Percentiles rank a stretch among this genome's conserved stretches.
phyloP scores from a whole-genome alignment of 495 filamentous ascomycete species.

The Penicillium samsonianum region DNA sequence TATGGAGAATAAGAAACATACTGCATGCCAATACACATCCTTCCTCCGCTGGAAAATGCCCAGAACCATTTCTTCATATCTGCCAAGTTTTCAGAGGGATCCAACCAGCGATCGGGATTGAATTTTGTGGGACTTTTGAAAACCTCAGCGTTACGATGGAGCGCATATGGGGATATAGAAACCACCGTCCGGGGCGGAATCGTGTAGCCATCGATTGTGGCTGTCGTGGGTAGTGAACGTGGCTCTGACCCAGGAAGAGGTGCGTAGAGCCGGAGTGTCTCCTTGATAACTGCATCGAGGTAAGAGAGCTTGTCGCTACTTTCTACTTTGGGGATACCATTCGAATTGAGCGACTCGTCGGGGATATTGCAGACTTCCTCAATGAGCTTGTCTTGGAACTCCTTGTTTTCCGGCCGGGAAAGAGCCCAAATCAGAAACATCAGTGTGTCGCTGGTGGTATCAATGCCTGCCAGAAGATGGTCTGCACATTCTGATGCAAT shows the following conservation, averaged over 20 bases:
- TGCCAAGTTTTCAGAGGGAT: conserved; percentile 23
- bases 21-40: conserved; percentile 74
- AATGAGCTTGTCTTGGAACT: conserved; percentile 28
- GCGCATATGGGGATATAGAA: conserved; percentile 58
- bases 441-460: conserved; percentile 36
- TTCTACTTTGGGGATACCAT: conserved; percentile 43
- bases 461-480: conserved; percentile 33
- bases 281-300: conserved; percentile 68
- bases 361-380: conserved; percentile 22
- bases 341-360: not conserved
- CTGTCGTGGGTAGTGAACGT: conserved; percentile 31
- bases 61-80: conserved; percentile 68
- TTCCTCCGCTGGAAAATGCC: conserved; percentile 74
- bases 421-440: conserved; percentile 41
- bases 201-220: conserved; percentile 33
- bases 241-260: conserved; percentile 70
- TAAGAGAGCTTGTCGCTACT: conserved; percentile 55
- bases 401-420: conserved; percentile 27
- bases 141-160: conserved; percentile 60
- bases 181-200: conserved; percentile 63
- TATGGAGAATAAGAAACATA: conserved; percentile 20
- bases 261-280: conserved; percentile 67
- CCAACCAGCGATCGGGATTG: conserved; percentile 60
- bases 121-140: conserved; percentile 56
- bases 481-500: conserved; percentile 36